Percentiles rank a stretch among this genome's conserved stretches.
Evolutionary conservation across 192 early-diverging fungal species (phyloP).

Genomic region (Rhizophagus sp.): DNA sequence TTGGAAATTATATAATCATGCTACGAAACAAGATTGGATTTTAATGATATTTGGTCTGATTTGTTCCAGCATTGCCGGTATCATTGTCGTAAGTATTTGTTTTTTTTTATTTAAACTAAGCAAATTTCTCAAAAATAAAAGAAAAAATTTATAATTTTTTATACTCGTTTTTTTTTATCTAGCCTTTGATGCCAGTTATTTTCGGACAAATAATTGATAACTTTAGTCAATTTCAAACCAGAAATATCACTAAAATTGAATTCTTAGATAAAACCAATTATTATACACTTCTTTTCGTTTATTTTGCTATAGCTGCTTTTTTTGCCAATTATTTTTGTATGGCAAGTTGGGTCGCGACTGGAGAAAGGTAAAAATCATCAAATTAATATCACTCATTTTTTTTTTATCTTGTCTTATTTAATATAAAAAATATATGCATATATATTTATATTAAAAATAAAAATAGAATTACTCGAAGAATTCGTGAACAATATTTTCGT

Average conservation of each 20-base stretch:
- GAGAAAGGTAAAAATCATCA: neutral
- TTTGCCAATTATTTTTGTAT: neutral
- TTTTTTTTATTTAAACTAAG: too few species aligned
- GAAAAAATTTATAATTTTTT: too few species aligned
- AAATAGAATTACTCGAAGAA: conserved; percentile 51
- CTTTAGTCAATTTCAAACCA: neutral
- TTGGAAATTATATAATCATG: neutral
- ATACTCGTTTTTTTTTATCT: neutral
- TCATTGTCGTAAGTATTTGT: neutral
- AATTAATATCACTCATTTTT: too few species aligned
- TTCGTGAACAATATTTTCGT: conserved; percentile 74
- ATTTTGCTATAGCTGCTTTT: neutral
- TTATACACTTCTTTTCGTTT: neutral
- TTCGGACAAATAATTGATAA: neutral
- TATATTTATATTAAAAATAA: too few species aligned
- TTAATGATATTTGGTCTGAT: neutral
- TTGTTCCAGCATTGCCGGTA: neutral
- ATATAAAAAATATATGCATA: too few species aligned
- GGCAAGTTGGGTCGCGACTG: neutral
- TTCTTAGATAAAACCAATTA: neutral
- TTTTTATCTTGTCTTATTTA: too few species aligned
- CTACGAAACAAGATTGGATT: neutral
- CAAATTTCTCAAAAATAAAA: too few species aligned
- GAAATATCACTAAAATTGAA: neutral
- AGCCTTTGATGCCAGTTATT: neutral